Conservation (phyloP, 2,329 filamentous ascomycete species). For the Rosellinia necatrix region DNA sequence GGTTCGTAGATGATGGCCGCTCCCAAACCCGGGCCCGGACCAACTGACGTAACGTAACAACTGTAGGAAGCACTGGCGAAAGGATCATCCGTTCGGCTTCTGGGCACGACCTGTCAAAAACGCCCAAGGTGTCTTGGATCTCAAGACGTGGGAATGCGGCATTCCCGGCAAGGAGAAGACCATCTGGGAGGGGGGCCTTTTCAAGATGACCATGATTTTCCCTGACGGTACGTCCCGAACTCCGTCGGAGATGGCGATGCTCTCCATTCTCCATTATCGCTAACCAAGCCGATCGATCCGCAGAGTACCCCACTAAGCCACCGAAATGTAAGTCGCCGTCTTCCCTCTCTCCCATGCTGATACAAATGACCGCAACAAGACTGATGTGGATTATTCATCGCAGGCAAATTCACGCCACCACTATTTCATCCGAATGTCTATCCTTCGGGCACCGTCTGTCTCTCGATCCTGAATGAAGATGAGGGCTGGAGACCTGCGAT, state of each 20-base stretch:
- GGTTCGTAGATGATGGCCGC: constrained; percentile 56
- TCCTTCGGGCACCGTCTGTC: constrained; percentile 94
- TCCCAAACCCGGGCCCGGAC: constrained; percentile 13
- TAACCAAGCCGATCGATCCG: constrained; percentile 24
- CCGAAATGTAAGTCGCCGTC: constrained; percentile 81
- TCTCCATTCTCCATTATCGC: background rate
- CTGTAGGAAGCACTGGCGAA: constrained; percentile 89
- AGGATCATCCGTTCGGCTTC: constrained; percentile 97
- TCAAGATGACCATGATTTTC: constrained; percentile 91
- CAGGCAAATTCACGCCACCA: constrained; percentile 94
- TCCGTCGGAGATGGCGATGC: background rate
- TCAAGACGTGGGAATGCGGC: constrained; percentile 96
- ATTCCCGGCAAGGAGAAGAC: constrained; percentile 97
- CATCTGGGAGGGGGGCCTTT: constrained; percentile 95
- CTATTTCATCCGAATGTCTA: constrained; percentile 99
- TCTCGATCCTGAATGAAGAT: constrained; percentile 97
- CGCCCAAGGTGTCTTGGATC: constrained; percentile 78
- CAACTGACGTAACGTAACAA: constrained; percentile 22
- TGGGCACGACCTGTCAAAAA: constrained; percentile 87
- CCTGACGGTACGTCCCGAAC: constrained; percentile 75
- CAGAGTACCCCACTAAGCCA: constrained; percentile 98
- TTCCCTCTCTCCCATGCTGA: background rate
- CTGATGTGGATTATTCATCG: constrained; percentile 14
- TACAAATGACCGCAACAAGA: constrained; percentile 6
- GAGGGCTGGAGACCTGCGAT: constrained; percentile 99